Conservation (phyloP, 768 basidiomycete genomes). For the Amylocystis lapponica region DNA sequence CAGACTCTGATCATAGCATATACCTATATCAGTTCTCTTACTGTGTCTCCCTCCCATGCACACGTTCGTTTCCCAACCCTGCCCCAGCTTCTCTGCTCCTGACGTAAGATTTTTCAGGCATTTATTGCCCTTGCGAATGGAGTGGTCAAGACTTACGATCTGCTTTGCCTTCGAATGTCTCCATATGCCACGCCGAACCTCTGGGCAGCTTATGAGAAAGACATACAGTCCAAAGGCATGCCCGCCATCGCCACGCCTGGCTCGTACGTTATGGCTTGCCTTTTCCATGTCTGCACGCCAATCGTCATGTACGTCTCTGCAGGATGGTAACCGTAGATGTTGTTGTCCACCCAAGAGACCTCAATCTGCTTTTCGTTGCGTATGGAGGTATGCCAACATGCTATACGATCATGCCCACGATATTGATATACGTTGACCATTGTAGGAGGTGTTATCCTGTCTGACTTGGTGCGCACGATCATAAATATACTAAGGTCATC, state of each 20-base stretch:
- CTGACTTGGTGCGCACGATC: constrained; percentile 51
- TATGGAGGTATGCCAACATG: constrained; percentile 76
- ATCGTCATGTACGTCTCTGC: constrained; percentile 3
- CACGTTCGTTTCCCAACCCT: constrained; percentile 45
- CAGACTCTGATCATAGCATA: constrained; percentile 2
- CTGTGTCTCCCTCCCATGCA: constrained; percentile 61
- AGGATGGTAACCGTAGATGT: constrained; percentile 48
- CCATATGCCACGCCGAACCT: constrained; percentile 59
- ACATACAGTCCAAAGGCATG: constrained; percentile 37
- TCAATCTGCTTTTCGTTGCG: constrained; percentile 69
- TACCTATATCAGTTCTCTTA: constrained; percentile 38
- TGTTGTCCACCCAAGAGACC: constrained; percentile 63
- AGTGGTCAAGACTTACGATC: constrained; percentile 69
- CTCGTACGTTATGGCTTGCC: constrained; percentile 28
- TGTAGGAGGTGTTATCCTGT: constrained; percentile 55
- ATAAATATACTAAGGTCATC: no score
- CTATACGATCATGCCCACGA: no score
- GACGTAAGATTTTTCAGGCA: constrained; percentile 30
- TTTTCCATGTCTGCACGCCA: neutral
- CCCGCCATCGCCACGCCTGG: constrained; percentile 26
- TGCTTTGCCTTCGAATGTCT: constrained; percentile 62
- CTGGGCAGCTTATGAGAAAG: constrained; percentile 69
- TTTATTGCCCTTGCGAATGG: constrained; percentile 49
- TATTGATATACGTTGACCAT: neutral
- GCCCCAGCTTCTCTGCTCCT: neutral